Conservation (phyloP, 805 yeast genomes). For the Zygoascus tannicola region DNA sequence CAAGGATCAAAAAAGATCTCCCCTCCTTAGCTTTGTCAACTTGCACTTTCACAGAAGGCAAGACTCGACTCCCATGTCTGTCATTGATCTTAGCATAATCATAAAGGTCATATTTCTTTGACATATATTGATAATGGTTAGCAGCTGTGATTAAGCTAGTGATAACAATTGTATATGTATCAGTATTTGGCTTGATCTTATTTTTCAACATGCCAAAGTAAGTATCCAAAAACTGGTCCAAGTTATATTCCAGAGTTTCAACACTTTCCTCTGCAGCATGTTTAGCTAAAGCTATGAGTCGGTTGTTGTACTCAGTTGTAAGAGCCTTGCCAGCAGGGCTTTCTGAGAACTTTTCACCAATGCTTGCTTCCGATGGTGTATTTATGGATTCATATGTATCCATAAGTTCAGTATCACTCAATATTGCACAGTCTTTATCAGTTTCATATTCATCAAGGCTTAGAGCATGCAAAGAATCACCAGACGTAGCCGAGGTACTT, state of each 20-base stretch:
- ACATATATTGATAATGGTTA: not conserved
- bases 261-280: not conserved
- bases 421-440: not conserved
- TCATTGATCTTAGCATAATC: slow-evolving; percentile 1
- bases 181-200: slow-evolving; percentile 18
- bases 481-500: not conserved
- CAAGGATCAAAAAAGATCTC: slow-evolving; percentile 18
- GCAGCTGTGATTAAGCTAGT: slow-evolving; percentile 19
- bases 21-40: slow-evolving; percentile 10
- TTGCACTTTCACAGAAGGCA: slow-evolving; percentile 9
- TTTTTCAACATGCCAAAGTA: slow-evolving; percentile 22
- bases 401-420: not conserved
- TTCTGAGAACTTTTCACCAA: not conserved
- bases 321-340: not conserved
- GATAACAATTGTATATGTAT: slow-evolving; percentile 24
- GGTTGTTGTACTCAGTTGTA: not conserved
- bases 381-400: not conserved
- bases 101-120: slow-evolving; percentile 5
- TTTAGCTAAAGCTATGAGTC: not conserved
- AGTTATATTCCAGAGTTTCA: not conserved
- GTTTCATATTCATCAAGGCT: not conserved
- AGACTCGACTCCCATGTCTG: slow-evolving; percentile 4
- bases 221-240: slow-evolving; percentile 17
- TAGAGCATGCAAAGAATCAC: not conserved
- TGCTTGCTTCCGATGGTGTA: not conserved